Conservation (phyloP, 768 basidiomycete genomes). For the Pisolithus sp. region DNA sequence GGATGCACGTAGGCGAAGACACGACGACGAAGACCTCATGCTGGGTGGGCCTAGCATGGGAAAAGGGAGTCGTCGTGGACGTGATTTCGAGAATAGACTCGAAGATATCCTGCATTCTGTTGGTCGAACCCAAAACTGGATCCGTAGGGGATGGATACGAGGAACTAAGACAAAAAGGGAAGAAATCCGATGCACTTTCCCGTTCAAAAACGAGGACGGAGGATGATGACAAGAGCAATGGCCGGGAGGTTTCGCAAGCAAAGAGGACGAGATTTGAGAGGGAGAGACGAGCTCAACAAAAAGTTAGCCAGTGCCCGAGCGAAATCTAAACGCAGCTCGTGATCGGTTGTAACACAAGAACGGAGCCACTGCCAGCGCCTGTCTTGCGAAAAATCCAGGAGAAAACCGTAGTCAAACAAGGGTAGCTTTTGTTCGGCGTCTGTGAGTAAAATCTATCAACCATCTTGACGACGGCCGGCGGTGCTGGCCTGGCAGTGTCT, state of each 20-base stretch:
- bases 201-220: slow-evolving; percentile 43
- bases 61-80: slow-evolving; percentile 47
- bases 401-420: too few species aligned
- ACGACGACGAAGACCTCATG: slow-evolving; percentile 85
- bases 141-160: slow-evolving; percentile 75
- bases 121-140: slow-evolving; percentile 41
- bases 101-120: slow-evolving; percentile 67
- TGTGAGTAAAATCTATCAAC: too few species aligned
- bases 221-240: too few species aligned
- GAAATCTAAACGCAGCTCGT: slow-evolving; percentile 6
- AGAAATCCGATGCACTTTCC: slow-evolving; percentile 54
- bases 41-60: slow-evolving; percentile 66
- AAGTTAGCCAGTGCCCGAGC: slow-evolving; percentile 13
- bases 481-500: too few species aligned
- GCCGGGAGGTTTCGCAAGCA: slow-evolving; percentile 22
- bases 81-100: slow-evolving; percentile 86
- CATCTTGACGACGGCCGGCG: too few species aligned
- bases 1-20: slow-evolving; percentile 60
- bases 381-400: too few species aligned
- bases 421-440: too few species aligned
- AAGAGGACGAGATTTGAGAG: slow-evolving; percentile 40
- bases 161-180: slow-evolving; percentile 60
- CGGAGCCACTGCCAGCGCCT: too few species aligned
- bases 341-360: not conserved
- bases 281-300: slow-evolving; percentile 33